Base-by-base conservation (phyloP, 1,139 yeast species). In the Tardiomyces depauwii region DNA sequence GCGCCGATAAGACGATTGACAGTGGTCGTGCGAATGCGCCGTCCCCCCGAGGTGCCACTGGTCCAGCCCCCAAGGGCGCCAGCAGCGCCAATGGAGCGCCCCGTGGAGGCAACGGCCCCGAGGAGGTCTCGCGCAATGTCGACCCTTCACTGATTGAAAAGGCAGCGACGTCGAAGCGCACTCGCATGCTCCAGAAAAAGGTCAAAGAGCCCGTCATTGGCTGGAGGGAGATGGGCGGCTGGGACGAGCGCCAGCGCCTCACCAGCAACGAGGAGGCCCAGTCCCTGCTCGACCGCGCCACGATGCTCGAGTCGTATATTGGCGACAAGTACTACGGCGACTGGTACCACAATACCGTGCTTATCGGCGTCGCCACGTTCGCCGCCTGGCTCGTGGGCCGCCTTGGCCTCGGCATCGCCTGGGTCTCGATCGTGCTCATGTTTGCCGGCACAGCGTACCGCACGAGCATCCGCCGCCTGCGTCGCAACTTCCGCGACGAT, bases 141-240 rank as follows among this genome's bases (percentile, higher is more conserved):
- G 45, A 30, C 43, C 19, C 30, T 5, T 39, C 32, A 25, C n/a
- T 13, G n/a, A 44, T 45, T 18, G 38, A 45, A 21, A 44, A 41
- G 36, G 46, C 21, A 18, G 49, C 51, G 39, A 43, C 48, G 9
- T 16, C n/a, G 3, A 38, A 43, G 32, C 48, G 50, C 32, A 45
- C 47, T 39, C 51, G 51, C 11, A 46, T 38, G 19, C 42, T 39
- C 19, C 36, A 44, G 36, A 55, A 56, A 18, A 39, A 18, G 14
- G 49, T 44, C 36, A 50, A 48, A 33, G 53, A 55, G 16, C 55
- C 53, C 41, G 49, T 47, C 14, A 52, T 87, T 48, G 97, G 97
- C 18, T 89, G 97, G 97, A 85, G 82, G 61, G 96, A 89, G 65
- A 89, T 85, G 43, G 91, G 94, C 14, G 85, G 88, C 21, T 89